Evolutionary conservation across 495 filamentous ascomycete genomes (phyloP).

Genomic region (Trichodelitschia bisporula): DNA sequence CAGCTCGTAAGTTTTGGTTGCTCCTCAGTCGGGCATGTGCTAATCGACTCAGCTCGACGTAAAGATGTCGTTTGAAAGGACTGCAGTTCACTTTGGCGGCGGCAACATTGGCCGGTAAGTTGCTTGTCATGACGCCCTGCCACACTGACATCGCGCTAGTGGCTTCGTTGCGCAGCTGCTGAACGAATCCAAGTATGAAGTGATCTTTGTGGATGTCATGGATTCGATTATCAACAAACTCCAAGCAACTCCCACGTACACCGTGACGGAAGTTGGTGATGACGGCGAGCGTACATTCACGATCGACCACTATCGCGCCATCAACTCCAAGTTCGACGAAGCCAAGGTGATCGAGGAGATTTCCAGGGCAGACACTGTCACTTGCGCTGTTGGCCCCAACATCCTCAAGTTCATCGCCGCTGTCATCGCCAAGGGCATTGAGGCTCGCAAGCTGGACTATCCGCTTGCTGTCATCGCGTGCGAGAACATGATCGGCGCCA

Average conservation of each 20-base stretch:
- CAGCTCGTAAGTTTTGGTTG: too few relatives aligned
- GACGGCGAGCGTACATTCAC: conserved; percentile 58
- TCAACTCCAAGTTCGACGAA: conserved; percentile 76
- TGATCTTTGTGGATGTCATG: conserved; percentile 87
- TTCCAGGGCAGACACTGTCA: conserved; percentile 64
- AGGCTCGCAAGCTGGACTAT: conserved; percentile 37
- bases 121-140: too few relatives aligned
- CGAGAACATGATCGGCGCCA: conserved; percentile 88
- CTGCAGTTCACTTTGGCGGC: conserved; percentile 80
- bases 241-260: conserved; percentile 50
- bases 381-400: conserved; percentile 88
- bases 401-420: conserved; percentile 91
- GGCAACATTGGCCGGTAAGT: conserved; percentile 73
- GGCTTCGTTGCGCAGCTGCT: conserved; percentile 46
- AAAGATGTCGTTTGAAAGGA: conserved; percentile 26
- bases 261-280: conserved; percentile 76
- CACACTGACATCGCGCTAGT: too few relatives aligned
- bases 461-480: conserved; percentile 87
- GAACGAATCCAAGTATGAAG: conserved; percentile 67
- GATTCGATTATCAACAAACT: conserved; percentile 51
- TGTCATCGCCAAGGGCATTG: conserved; percentile 76
- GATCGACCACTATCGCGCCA: conserved; percentile 84
- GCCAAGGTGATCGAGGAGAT: conserved; percentile 63
- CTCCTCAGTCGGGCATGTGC: too few relatives aligned
- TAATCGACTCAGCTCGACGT: too few relatives aligned